These are phyloP conservation scores for Backusella macrospora DNA, from an alignment of 192 early-diverging fungal species.

Conservation along the genomic window DNA sequence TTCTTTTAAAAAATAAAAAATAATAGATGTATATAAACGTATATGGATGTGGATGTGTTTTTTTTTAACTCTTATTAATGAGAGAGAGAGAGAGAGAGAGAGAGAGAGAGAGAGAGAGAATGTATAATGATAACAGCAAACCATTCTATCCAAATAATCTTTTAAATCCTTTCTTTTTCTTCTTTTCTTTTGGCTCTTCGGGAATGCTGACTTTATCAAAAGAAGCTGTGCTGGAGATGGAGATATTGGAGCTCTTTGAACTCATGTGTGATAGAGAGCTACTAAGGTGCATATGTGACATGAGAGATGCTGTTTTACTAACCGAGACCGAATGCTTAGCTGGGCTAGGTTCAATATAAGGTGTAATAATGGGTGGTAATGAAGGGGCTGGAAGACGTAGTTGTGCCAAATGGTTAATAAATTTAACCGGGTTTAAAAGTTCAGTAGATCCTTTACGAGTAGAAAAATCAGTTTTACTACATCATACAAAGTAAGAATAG, in stretches of 20 bases:
- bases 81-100: no score
- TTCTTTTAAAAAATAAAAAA: constrained; percentile 13
- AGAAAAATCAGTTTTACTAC: neutral
- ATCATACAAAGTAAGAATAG: neutral
- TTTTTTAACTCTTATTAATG: neutral
- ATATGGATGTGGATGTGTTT: neutral
- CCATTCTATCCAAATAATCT: constrained; percentile 34
- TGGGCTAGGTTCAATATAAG: constrained; percentile 30
- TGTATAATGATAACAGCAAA: no score
- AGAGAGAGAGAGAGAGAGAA: neutral
- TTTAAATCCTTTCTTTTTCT: constrained; percentile 39
- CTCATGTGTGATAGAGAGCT: neutral
- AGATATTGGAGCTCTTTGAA: neutral
- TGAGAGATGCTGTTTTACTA: constrained; percentile 13
- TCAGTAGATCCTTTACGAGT: constrained; percentile 28
- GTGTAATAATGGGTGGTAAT: constrained; percentile 19
- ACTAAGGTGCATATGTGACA: constrained; percentile 17
- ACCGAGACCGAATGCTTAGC: neutral
- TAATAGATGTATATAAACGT: neutral
- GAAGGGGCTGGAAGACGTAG: constrained; percentile 25
- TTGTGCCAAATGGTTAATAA: constrained; percentile 29
- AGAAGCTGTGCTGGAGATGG: constrained; percentile 8
- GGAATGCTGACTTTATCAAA: neutral
- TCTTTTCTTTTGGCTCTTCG: constrained; percentile 29
- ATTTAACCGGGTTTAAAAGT: constrained; percentile 29